These are phyloP conservation scores for Boletus reticuloceps DNA, from an alignment of 768 basidiomycete genomes.

Conservation along the genomic window DNA sequence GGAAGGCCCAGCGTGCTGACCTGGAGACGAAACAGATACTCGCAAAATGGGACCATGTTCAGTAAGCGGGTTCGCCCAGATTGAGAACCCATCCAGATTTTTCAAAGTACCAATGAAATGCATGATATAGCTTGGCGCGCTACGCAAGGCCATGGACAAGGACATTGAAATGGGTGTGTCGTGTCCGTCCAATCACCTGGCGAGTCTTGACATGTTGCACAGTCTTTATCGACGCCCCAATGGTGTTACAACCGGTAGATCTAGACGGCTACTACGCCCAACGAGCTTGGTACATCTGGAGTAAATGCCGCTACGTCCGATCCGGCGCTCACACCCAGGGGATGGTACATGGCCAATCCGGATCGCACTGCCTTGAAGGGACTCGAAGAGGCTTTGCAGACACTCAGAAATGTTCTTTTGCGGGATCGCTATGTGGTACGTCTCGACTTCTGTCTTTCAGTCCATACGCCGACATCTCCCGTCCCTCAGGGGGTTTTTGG, in stretches of 20 bases:
- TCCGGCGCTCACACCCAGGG: constrained; percentile 56
- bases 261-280: constrained; percentile 34
- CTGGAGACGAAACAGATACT: constrained; percentile 43
- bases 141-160: constrained; percentile 67
- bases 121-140: constrained; percentile 56
- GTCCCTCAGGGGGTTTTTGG: constrained; percentile 67
- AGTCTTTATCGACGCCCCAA: constrained; percentile 78
- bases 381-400: constrained; percentile 53
- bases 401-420: constrained; percentile 55
- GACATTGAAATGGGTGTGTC: constrained; percentile 60
- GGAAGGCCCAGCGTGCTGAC: background rate
- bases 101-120: background rate
- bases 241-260: constrained; percentile 65
- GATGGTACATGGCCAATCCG: constrained; percentile 66
- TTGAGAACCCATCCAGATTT: background rate
- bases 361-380: constrained; percentile 53
- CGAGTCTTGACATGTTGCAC: background rate
- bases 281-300: constrained; percentile 40
- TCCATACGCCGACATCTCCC: background rate
- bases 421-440: constrained; percentile 66
- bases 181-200: background rate
- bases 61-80: constrained; percentile 58
- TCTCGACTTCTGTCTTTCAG: background rate
- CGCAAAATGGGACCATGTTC: constrained; percentile 69
- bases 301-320: constrained; percentile 36